A percentile compares a stretch with the other conserved stretches of the same genome.
Conservation (phyloP, 805 yeast species). For the Yarrowia sp. region DNA sequence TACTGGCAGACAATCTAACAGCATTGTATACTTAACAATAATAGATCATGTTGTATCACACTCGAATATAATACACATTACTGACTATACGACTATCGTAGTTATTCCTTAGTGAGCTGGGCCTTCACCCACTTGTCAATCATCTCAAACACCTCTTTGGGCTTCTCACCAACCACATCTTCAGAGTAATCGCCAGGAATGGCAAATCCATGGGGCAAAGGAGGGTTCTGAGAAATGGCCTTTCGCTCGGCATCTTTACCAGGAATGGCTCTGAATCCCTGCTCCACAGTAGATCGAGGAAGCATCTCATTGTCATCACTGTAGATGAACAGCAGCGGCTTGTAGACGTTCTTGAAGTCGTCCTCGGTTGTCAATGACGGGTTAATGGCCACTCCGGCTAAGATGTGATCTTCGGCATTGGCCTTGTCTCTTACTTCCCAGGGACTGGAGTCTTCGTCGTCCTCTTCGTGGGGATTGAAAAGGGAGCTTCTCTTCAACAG, state of each 20-base stretch:
- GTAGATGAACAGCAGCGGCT: conserved; percentile 35
- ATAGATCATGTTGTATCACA: too few species aligned
- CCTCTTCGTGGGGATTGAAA: conserved; percentile 23
- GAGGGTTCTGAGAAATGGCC: conserved; percentile 29
- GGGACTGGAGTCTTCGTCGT: conserved; percentile 32
- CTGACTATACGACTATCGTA: neutral
- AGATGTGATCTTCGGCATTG: conserved; percentile 31
- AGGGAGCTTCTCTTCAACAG: conserved; percentile 30
- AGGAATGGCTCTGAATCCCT: conserved; percentile 27
- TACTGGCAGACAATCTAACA: neutral
- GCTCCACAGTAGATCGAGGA: conserved; percentile 30
- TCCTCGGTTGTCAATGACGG: conserved; percentile 35
- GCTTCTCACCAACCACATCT: conserved; percentile 37
- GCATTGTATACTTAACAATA: too few species aligned
- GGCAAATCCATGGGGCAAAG: conserved; percentile 45
- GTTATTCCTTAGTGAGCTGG: neutral
- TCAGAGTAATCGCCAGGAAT: conserved; percentile 43
- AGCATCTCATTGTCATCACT: conserved; percentile 34
- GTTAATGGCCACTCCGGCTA: conserved; percentile 35
- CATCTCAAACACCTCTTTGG: conserved; percentile 32
- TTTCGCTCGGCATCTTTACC: neutral
- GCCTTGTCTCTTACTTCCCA: conserved; percentile 19
- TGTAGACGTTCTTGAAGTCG: conserved; percentile 33
- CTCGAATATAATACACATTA: neutral
- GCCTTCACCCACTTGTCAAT: conserved; percentile 26